Base-by-base conservation (phyloP, 495 filamentous ascomycete genomes). In the Talaromyces stipitatus region DNA sequence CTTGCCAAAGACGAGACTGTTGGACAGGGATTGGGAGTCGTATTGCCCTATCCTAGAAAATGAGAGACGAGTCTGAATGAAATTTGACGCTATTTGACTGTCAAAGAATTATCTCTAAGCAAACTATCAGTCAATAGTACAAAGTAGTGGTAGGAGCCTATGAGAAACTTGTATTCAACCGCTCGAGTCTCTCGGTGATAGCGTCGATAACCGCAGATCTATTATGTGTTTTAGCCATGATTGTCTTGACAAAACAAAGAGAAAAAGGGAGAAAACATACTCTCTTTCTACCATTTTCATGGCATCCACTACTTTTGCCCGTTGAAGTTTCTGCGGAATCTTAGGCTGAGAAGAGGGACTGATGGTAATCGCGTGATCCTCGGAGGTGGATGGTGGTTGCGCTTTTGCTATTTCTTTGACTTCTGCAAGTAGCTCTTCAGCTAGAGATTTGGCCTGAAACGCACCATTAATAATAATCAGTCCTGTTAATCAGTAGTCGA, bases 271-370 rank as follows among this genome's bases (percentile, higher is more conserved):
- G 38, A 30, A 22, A 26, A 72, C 78, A 56, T 50, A 78, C 77
- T 91, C 87, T 67, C 87, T 74, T 38, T 90, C 86, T 60, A 91
- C 74, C 68, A 90, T 76, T 55, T 71, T 72, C 77, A 86, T 87
- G 10, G 89, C 82, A 68, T 90, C 83, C 14, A 75, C 74, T 58
- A 88, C 68, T 73, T 86, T 89, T 24, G 79, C 82, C 56, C 80
- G 83, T 59, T 88, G 79, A 38, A 90, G 71, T 43, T 85, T 82
- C 47, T 83, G 75, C 7, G 88, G 86, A 45, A 91, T 83, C 72
- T 77, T 70, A 14, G 72, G 67, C 12, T 71, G 68, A 32, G 60
- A 53, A 22, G 62, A 58, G 47, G 61, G 45, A 23, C 70, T 68
- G 58, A 68, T 66, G 8, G 62, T 62, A 16, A 70, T 65, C 26